These are phyloP conservation scores for Talaromyces sp. DNA, from an alignment of 2,329 filamentous ascomycete species.

Conservation along the genomic window DNA sequence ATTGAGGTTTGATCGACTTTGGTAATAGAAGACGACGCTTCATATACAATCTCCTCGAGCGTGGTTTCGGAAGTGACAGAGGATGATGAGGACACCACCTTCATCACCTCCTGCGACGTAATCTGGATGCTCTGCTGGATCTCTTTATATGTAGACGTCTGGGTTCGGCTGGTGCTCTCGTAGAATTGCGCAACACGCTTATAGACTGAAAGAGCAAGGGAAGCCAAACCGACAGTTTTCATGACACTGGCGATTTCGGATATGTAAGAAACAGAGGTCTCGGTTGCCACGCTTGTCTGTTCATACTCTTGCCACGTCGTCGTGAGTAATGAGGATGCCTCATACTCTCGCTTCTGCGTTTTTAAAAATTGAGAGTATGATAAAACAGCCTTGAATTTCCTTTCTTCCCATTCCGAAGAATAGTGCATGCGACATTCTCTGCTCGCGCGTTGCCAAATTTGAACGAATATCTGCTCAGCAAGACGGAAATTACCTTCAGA, in stretches of 20 bases:
- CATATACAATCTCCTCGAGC: slow-evolving; percentile 45
- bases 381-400: slow-evolving; percentile 47
- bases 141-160: slow-evolving; percentile 37
- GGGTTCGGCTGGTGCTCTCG: slow-evolving; percentile 35
- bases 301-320: slow-evolving; percentile 51
- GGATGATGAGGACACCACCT: slow-evolving; percentile 25
- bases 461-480: slow-evolving; percentile 49
- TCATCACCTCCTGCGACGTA: slow-evolving; percentile 43
- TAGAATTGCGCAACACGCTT: slow-evolving; percentile 40
- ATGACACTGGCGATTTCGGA: slow-evolving; percentile 45
- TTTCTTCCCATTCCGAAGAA: slow-evolving; percentile 46
- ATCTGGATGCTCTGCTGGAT: slow-evolving; percentile 44
- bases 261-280: slow-evolving; percentile 37
- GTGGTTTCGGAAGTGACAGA: slow-evolving; percentile 41
- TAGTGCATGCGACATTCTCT: slow-evolving; percentile 43
- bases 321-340: slow-evolving; percentile 46
- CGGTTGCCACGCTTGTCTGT: slow-evolving; percentile 36
- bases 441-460: slow-evolving; percentile 52
- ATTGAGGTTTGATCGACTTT: slow-evolving; percentile 42
- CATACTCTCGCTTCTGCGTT: slow-evolving; percentile 42
- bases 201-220: slow-evolving; percentile 48
- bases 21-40: slow-evolving; percentile 39
- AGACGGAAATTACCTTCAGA: slow-evolving; percentile 31
- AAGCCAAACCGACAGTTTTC: slow-evolving; percentile 45
- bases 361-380: slow-evolving; percentile 49